Conservation (phyloP, 2,329 filamentous ascomycete genomes). For the Ilyonectria destructans region DNA sequence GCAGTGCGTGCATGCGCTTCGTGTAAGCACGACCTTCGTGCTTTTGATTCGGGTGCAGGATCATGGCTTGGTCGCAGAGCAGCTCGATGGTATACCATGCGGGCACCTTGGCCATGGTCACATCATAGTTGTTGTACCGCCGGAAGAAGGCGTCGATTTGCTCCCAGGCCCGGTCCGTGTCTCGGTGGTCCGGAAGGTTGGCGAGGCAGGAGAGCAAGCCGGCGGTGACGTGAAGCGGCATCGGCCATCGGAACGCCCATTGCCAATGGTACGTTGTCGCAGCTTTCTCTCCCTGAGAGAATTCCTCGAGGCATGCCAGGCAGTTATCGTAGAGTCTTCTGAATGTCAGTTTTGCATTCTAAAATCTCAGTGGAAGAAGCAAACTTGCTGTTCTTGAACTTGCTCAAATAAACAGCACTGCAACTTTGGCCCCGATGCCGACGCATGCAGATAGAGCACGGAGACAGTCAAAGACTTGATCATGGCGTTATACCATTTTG, state of each 20-base stretch:
- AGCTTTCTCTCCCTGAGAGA: conserved; percentile 32
- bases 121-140: conserved; percentile 38
- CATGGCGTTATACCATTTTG: conserved; percentile 33
- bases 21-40: conserved; percentile 34
- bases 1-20: conserved; percentile 25
- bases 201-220: conserved; percentile 32
- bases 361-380: too few relatives aligned
- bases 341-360: neutral
- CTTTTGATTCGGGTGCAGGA: conserved; percentile 21
- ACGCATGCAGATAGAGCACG: conserved; percentile 35
- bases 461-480: conserved; percentile 34
- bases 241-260: conserved; percentile 40
- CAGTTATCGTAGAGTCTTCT: conserved; percentile 38
- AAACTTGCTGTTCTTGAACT: neutral
- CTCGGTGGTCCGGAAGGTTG: conserved; percentile 30
- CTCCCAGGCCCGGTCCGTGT: conserved; percentile 39
- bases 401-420: conserved; percentile 35
- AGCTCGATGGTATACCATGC: conserved; percentile 36
- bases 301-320: conserved; percentile 35
- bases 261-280: conserved; percentile 35
- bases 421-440: conserved; percentile 27
- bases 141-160: conserved; percentile 35
- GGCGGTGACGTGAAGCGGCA: conserved; percentile 36
- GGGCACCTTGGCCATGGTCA: conserved; percentile 37
- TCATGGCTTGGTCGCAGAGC: conserved; percentile 37